Percentiles rank a stretch among this genome's conserved stretches.
Evolutionary conservation across 78 protist genomes (phyloP).

Genomic region (Speleostelium caveatum): DNA sequence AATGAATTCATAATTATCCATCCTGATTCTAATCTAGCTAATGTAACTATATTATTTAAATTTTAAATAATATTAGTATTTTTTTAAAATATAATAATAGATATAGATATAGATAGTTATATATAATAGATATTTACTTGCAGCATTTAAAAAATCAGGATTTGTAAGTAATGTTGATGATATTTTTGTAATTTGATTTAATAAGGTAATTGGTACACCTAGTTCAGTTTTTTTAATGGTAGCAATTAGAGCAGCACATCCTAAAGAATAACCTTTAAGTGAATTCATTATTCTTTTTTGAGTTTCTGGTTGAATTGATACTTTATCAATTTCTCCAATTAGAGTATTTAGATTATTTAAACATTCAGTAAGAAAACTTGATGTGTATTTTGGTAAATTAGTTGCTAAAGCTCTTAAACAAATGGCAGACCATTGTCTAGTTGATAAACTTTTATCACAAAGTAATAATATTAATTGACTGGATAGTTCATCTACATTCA

Average conservation of each 20-base stretch:
- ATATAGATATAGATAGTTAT: too few species aligned
- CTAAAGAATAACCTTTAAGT: slow-evolving; percentile 50
- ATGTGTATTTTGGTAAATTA: slow-evolving; percentile 40
- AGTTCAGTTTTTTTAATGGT: slow-evolving; percentile 25
- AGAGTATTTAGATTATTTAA: slow-evolving; percentile 3
- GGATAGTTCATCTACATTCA: slow-evolving; percentile 5
- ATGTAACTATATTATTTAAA: slow-evolving; percentile 28
- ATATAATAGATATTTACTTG: neutral
- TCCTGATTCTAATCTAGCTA: slow-evolving; percentile 72
- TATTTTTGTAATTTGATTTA: slow-evolving; percentile 59
- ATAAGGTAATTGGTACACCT: slow-evolving; percentile 52
- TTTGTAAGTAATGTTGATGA: slow-evolving; percentile 13
- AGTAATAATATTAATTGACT: slow-evolving; percentile 14
- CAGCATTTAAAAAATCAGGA: slow-evolving; percentile 57
- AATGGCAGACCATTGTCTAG: slow-evolving; percentile 53
- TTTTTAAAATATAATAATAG: too few species aligned
- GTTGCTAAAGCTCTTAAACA: slow-evolving; percentile 48
- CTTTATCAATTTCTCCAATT: slow-evolving; percentile 48
- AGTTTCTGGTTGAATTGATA: slow-evolving; percentile 56
- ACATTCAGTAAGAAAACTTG: slow-evolving; percentile 14
- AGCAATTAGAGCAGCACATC: slow-evolving; percentile 44
- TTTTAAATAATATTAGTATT: too few species aligned
- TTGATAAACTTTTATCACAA: slow-evolving; percentile 37
- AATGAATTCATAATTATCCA: slow-evolving; percentile 67
- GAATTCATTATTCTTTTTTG: slow-evolving; percentile 62